Conservation (phyloP, 768 basidiomycete species). For the Tulasnella sp. region DNA sequence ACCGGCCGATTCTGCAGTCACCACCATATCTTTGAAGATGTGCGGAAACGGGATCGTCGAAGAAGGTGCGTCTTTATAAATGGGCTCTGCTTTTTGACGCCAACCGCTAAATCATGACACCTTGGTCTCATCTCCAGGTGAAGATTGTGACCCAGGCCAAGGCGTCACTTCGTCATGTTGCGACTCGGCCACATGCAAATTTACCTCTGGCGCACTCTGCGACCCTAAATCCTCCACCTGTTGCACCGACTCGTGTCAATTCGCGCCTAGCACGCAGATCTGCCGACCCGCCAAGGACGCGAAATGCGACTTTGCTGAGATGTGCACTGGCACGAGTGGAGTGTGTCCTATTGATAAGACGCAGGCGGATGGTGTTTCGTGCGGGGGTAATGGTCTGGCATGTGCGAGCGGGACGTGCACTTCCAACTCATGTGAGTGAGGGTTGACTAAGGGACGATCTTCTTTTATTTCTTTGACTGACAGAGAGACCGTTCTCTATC, state of each 20-base stretch:
- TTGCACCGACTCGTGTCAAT: slow-evolving; percentile 58
- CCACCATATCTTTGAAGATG: slow-evolving; percentile 55
- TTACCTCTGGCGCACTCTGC: slow-evolving; percentile 58
- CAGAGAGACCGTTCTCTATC: slow-evolving; percentile 1
- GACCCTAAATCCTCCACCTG: slow-evolving; percentile 68
- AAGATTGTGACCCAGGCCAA: slow-evolving; percentile 77
- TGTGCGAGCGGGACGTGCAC: slow-evolving; percentile 78
- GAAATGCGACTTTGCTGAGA: slow-evolving; percentile 60
- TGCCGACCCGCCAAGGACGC: slow-evolving; percentile 60
- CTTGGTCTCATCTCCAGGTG: slow-evolving; percentile 42
- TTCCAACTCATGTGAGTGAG: slow-evolving; percentile 48
- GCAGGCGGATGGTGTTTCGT: slow-evolving; percentile 53
- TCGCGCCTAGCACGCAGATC: slow-evolving; percentile 55
- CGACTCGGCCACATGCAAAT: slow-evolving; percentile 64
- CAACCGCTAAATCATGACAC: too few species aligned
- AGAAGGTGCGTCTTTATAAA: slow-evolving; percentile 14
- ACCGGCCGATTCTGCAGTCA: slow-evolving; percentile 38
- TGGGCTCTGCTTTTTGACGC: neutral
- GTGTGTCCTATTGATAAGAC: slow-evolving; percentile 58
- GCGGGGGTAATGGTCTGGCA: slow-evolving; percentile 50
- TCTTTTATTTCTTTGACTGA: neutral
- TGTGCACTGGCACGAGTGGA: slow-evolving; percentile 64
- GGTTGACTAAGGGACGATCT: neutral
- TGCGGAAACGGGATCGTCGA: slow-evolving; percentile 81
- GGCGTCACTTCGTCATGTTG: slow-evolving; percentile 58